Evolutionary conservation across 768 basidiomycete genomes (phyloP).

Genomic region (Boletus subparvulus): DNA sequence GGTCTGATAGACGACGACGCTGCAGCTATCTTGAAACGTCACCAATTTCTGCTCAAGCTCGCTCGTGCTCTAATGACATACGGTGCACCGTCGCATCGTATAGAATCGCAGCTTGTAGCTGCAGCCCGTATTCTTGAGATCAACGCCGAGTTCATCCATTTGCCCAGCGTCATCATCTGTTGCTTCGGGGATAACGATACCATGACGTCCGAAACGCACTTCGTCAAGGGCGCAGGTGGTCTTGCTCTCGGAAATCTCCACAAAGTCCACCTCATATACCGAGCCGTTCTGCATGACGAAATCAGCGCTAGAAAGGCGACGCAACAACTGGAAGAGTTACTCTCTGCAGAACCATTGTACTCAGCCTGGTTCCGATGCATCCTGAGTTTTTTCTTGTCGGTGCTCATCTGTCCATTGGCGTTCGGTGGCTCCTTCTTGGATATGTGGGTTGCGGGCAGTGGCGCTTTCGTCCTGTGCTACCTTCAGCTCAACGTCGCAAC

Average conservation of each 20-base stretch:
- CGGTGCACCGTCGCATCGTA: conserved; percentile 90
- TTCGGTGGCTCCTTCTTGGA: conserved; percentile 84
- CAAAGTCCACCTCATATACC: conserved; percentile 81
- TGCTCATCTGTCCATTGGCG: conserved; percentile 79
- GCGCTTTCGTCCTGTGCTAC: conserved; percentile 65
- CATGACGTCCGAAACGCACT: conserved; percentile 87
- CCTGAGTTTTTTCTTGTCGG: conserved; percentile 69
- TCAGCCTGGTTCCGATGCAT: conserved; percentile 57
- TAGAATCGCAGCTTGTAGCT: conserved; percentile 88
- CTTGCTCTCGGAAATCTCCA: conserved; percentile 85
- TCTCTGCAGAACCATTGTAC: conserved; percentile 66
- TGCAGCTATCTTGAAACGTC: conserved; percentile 74
- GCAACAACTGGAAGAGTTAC: conserved; percentile 57
- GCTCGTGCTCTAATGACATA: conserved; percentile 88
- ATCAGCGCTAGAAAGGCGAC: conserved; percentile 79
- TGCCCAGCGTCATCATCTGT: conserved; percentile 78
- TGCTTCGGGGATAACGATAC: conserved; percentile 89
- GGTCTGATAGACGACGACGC: background rate
- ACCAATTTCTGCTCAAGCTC: conserved; percentile 83
- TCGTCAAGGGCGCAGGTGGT: conserved; percentile 74
- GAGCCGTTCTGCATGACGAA: conserved; percentile 88
- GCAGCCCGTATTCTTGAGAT: conserved; percentile 88
- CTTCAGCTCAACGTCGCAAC: conserved; percentile 73
- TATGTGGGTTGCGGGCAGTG: conserved; percentile 75
- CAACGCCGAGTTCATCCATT: conserved; percentile 87